A percentile compares a stretch with the other conserved stretches of the same genome.
phyloP scores from a whole-genome alignment of 352 stramenopile species.

The Saprolegnia diclina region DNA sequence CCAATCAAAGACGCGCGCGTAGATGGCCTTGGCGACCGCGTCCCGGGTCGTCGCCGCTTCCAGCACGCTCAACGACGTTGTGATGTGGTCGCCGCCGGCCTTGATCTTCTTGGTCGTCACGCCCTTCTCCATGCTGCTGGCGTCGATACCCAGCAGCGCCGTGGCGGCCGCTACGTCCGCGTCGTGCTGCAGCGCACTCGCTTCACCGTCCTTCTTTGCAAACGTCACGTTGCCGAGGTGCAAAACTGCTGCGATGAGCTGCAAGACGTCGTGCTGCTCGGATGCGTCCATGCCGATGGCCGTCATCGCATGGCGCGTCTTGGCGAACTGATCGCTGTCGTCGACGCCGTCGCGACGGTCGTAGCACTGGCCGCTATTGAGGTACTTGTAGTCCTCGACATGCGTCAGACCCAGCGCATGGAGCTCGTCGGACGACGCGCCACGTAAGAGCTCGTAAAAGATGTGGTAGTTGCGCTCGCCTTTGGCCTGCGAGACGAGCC shows the following conservation, averaged over 20 bases:
- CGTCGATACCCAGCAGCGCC: conserved; percentile 30
- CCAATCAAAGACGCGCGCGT: conserved; percentile 39
- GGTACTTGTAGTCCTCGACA: conserved; percentile 67
- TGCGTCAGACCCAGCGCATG: conserved; percentile 42
- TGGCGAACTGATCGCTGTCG: conserved; percentile 68
- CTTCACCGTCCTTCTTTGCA: conserved; percentile 43
- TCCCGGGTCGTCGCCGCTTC: conserved; percentile 29
- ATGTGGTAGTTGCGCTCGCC: conserved; percentile 97
- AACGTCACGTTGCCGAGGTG: conserved; percentile 84
- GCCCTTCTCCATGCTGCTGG: conserved; percentile 48
- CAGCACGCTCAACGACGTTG: conserved; percentile 28
- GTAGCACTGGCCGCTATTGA: conserved; percentile 77
- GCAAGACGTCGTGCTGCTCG: conserved; percentile 77
- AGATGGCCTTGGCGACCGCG: conserved; percentile 31
- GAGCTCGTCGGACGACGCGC: conserved; percentile 53
- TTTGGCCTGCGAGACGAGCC: conserved; percentile 89
- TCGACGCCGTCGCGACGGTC: conserved; percentile 68
- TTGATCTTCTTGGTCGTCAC: conserved; percentile 65
- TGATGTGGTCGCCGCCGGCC: conserved; percentile 53
- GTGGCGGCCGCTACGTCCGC: conserved; percentile 39
- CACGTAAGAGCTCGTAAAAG: conserved; percentile 95
- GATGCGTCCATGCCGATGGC: conserved; percentile 69
- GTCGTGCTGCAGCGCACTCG: conserved; percentile 48
- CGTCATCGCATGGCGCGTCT: conserved; percentile 73
- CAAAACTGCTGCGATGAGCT: conserved; percentile 77